These are phyloP conservation scores for Aspergillus sclerotioniger DNA, from an alignment of 495 filamentous ascomycete genomes.

Conservation along the genomic window DNA sequence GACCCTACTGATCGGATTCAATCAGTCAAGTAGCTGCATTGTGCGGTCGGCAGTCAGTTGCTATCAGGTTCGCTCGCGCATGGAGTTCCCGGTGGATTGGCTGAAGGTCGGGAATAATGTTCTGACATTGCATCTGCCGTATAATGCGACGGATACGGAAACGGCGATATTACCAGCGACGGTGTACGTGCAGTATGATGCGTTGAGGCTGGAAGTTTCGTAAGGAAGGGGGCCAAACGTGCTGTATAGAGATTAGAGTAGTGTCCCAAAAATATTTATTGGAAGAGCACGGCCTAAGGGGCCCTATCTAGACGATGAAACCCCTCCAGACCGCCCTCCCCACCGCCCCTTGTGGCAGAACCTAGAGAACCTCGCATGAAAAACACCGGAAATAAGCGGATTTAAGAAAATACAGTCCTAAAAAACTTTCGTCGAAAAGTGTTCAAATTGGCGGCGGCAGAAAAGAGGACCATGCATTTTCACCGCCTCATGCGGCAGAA, in stretches of 20 bases:
- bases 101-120: constrained; percentile 47
- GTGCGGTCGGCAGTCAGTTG: constrained; percentile 55
- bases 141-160: constrained; percentile 53
- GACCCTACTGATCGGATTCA: constrained; percentile 27
- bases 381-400: too few relatives aligned
- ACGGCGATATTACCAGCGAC: constrained; percentile 48
- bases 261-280: too few relatives aligned
- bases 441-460: too few relatives aligned
- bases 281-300: too few relatives aligned
- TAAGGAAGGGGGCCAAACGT: not conserved
- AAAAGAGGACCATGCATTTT: too few relatives aligned
- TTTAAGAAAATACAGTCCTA: too few relatives aligned
- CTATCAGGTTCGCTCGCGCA: constrained; percentile 53
- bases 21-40: constrained; percentile 48
- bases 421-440: too few relatives aligned
- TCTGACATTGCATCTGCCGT: constrained; percentile 50
- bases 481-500: too few relatives aligned
- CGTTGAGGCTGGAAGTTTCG: constrained; percentile 49
- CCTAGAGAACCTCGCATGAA: too few relatives aligned
- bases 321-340: too few relatives aligned
- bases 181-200: constrained; percentile 60
- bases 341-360: too few relatives aligned
- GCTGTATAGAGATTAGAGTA: not conserved
- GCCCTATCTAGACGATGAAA: too few relatives aligned
- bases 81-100: constrained; percentile 45